Evolutionary conservation across 2,329 filamentous ascomycete genomes (phyloP).

Genomic region (Delphinella strobiligena): DNA sequence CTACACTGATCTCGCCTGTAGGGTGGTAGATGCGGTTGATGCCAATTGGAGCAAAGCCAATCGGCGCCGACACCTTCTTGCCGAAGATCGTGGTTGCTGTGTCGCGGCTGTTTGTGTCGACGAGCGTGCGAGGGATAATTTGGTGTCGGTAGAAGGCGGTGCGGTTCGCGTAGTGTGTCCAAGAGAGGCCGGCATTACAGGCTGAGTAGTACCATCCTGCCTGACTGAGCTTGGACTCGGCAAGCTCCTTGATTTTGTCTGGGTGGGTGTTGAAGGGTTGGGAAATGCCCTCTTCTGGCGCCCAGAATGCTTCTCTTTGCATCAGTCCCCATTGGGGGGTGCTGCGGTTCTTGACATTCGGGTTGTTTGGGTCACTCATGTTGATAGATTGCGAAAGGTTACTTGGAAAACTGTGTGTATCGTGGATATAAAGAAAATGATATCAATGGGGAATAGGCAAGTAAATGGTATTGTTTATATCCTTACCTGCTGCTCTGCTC

Average conservation of each 20-base stretch:
- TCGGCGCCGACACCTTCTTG: slow-evolving; percentile 45
- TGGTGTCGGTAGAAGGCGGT: slow-evolving; percentile 53
- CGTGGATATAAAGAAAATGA: no score
- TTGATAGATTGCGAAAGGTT: no score
- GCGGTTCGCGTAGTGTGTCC: slow-evolving; percentile 44
- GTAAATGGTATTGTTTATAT: no score
- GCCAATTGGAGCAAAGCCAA: slow-evolving; percentile 53
- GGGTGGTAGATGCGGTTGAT: slow-evolving; percentile 56
- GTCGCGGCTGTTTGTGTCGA: slow-evolving; percentile 49
- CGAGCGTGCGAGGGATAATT: slow-evolving; percentile 49
- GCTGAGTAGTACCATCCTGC: slow-evolving; percentile 47
- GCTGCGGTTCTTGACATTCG: slow-evolving; percentile 36
- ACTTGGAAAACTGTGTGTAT: no score
- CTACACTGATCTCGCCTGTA: slow-evolving; percentile 45
- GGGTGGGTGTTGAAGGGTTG: slow-evolving; percentile 46
- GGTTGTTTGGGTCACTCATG: not conserved
- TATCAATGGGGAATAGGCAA: no score
- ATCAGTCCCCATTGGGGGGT: slow-evolving; percentile 44
- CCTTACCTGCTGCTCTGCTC: no score
- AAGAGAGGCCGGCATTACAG: slow-evolving; percentile 43
- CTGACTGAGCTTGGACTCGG: slow-evolving; percentile 43
- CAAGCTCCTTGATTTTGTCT: slow-evolving; percentile 45
- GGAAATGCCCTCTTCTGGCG: slow-evolving; percentile 36
- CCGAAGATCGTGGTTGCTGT: slow-evolving; percentile 48
- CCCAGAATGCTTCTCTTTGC: slow-evolving; percentile 42